Conservation (phyloP, 2,329 filamentous ascomycete species). For the Xylaria digitata region DNA sequence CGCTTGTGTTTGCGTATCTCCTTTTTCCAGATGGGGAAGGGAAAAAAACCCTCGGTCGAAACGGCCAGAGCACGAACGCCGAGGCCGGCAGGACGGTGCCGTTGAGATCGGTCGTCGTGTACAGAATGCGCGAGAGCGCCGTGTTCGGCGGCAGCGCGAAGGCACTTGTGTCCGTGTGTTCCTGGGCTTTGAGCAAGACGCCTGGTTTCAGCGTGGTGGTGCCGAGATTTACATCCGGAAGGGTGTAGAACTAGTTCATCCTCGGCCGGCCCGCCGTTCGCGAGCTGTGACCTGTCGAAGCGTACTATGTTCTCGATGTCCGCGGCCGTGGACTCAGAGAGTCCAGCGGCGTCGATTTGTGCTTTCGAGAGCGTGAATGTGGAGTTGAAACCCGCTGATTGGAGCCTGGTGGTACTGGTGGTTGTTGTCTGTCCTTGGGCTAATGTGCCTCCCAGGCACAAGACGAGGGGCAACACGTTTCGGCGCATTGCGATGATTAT, state of each 20-base stretch:
- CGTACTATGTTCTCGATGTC: slow-evolving; percentile 44
- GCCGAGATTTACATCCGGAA: slow-evolving; percentile 34
- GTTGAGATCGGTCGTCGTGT: slow-evolving; percentile 58
- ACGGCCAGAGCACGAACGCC: slow-evolving; percentile 64
- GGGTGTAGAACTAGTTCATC: slow-evolving; percentile 59
- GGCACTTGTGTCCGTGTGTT: too few relatives aligned
- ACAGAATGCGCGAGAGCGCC: slow-evolving; percentile 61
- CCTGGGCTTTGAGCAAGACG: too few relatives aligned
- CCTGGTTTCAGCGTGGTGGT: too few relatives aligned
- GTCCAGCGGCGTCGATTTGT: slow-evolving; percentile 38
- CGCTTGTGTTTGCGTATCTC: too few relatives aligned
- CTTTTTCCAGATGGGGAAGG: background rate
- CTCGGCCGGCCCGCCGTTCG: slow-evolving; percentile 47
- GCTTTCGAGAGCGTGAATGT: slow-evolving; percentile 44
- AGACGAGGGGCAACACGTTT: background rate
- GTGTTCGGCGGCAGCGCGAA: slow-evolving; percentile 53
- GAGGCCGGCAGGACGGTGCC: slow-evolving; percentile 60
- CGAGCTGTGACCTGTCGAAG: slow-evolving; percentile 50
- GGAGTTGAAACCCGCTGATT: slow-evolving; percentile 47
- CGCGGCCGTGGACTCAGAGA: slow-evolving; percentile 37
- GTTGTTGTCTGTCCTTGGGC: slow-evolving; percentile 1
- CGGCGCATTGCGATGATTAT: background rate
- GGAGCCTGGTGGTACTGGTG: slow-evolving; percentile 14
- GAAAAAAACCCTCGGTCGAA: slow-evolving; percentile 33
- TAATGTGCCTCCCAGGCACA: background rate